phyloP scores from a whole-genome alignment of 257 asterid genomes.

The Penstemon barbatus region DNA sequence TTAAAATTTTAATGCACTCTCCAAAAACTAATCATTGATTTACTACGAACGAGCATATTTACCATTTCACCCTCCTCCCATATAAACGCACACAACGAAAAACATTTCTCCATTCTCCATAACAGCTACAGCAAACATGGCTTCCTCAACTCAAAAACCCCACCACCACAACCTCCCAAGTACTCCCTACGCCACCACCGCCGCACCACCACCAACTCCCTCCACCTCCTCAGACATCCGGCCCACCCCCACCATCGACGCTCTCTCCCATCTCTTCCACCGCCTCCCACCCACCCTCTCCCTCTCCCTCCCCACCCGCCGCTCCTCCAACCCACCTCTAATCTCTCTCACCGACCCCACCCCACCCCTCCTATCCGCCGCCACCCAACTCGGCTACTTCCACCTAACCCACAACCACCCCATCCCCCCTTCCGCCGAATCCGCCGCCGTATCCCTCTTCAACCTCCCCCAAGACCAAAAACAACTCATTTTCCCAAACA shows the following conservation, averaged over 20 bases:
- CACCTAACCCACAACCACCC: slow-evolving; percentile 53
- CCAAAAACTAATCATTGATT: no score
- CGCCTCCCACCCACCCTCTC: slow-evolving; percentile 63
- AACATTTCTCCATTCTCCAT: background rate
- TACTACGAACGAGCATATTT: no score
- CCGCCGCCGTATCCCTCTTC: slow-evolving; percentile 38
- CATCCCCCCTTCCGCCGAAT: slow-evolving; percentile 48
- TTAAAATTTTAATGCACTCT: no score
- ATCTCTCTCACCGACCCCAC: slow-evolving; percentile 26
- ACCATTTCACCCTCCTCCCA: background rate
- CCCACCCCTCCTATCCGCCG: slow-evolving; percentile 52
- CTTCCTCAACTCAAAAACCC: slow-evolving; percentile 47
- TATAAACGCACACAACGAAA: slow-evolving; percentile 7
- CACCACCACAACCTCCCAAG: slow-evolving; percentile 42
- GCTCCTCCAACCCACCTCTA: slow-evolving; percentile 29
- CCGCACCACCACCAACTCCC: slow-evolving; percentile 85
- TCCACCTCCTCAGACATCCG: slow-evolving; percentile 37
- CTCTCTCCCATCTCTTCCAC: slow-evolving; percentile 57
- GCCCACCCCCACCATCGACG: slow-evolving; percentile 31
- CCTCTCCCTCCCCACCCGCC: slow-evolving; percentile 50
- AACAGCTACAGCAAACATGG: slow-evolving; percentile 29
- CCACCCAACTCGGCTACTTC: slow-evolving; percentile 62
- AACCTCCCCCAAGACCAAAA: slow-evolving; percentile 38
- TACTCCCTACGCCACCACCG: slow-evolving; percentile 40
- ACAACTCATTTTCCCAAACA: slow-evolving; percentile 39